These are phyloP conservation scores for Solanum chaucha DNA, from an alignment of 257 asterid genomes.

Conservation along the genomic window DNA sequence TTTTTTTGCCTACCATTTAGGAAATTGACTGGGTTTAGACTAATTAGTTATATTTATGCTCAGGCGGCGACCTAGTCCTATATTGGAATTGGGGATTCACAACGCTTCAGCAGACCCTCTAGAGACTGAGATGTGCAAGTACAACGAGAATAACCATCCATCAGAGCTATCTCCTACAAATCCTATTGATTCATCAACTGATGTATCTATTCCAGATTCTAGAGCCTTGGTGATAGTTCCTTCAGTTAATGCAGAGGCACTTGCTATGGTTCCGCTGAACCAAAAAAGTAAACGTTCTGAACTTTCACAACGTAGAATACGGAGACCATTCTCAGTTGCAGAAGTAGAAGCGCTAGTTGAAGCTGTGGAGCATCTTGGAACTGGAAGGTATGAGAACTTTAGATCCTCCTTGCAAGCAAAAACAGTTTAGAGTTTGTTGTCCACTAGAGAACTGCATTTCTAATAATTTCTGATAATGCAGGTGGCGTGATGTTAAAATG, in stretches of 20 bases:
- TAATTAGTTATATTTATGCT: not conserved
- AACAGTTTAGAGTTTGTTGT: not conserved
- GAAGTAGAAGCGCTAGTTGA: constrained; percentile 97
- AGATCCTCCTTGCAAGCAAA: not conserved
- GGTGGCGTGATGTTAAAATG: constrained; percentile 98
- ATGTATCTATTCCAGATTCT: constrained; percentile 32
- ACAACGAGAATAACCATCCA: constrained; percentile 12
- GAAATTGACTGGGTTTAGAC: not conserved
- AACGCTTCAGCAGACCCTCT: constrained; percentile 23
- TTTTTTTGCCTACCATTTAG: not conserved
- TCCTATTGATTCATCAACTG: constrained; percentile 14
- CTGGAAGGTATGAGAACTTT: constrained; percentile 55
- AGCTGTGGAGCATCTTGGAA: constrained; percentile 90
- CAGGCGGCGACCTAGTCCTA: constrained; percentile 53
- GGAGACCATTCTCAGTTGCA: constrained; percentile 86
- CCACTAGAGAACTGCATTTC: not conserved
- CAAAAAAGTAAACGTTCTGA: constrained; percentile 56
- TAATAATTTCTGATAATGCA: constrained; percentile 14
- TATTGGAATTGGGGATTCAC: constrained; percentile 43
- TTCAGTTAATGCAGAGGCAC: constrained; percentile 36
- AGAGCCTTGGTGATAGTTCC: constrained; percentile 53
- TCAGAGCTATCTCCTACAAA: constrained; percentile 21
- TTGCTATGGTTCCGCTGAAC: constrained; percentile 49
- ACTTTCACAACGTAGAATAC: constrained; percentile 71
- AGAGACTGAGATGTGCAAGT: constrained; percentile 24